A percentile compares a stretch with the other conserved stretches of the same genome.
phyloP scores from a whole-genome alignment of 495 filamentous ascomycete genomes.

The Aspergillus ostianus region DNA sequence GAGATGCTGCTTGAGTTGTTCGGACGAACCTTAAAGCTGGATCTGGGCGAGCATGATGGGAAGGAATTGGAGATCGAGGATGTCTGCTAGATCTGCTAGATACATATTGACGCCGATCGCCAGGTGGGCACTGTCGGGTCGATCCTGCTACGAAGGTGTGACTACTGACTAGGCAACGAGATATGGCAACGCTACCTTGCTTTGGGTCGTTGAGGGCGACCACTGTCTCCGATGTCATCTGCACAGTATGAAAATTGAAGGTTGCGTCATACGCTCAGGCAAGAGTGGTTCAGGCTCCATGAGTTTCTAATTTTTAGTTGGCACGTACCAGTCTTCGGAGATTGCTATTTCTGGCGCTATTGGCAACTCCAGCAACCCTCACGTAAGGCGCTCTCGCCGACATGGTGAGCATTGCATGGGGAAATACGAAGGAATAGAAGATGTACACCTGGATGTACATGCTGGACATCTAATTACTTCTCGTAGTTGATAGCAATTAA shows the following conservation, averaged over 20 bases:
- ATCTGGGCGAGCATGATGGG: conserved; percentile 62
- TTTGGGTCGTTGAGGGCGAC: not conserved
- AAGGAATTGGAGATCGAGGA: conserved; percentile 54
- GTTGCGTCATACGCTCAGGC: not conserved
- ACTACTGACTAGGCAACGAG: not conserved
- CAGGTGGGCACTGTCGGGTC: not conserved
- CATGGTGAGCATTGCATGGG: too few species aligned
- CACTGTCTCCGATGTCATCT: not conserved
- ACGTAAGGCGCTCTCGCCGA: too few species aligned
- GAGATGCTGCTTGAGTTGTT: conserved; percentile 89
- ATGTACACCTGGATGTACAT: too few species aligned
- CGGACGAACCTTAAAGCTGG: conserved; percentile 69
- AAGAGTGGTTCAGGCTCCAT: not conserved
- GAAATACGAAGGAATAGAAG: too few species aligned
- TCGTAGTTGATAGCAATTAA: too few species aligned
- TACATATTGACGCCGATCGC: not conserved
- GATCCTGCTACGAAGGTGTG: not conserved
- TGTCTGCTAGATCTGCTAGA: conserved; percentile 45
- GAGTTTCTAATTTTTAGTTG: too few species aligned
- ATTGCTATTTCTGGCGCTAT: too few species aligned
- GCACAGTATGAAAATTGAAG: not conserved
- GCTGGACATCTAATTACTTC: too few species aligned
- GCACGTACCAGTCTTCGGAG: too few species aligned
- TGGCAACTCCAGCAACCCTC: too few species aligned
- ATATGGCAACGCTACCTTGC: not conserved